phyloP scores from a whole-genome alignment of 2,329 filamentous ascomycete genomes.

The Elsinoe batatas region DNA sequence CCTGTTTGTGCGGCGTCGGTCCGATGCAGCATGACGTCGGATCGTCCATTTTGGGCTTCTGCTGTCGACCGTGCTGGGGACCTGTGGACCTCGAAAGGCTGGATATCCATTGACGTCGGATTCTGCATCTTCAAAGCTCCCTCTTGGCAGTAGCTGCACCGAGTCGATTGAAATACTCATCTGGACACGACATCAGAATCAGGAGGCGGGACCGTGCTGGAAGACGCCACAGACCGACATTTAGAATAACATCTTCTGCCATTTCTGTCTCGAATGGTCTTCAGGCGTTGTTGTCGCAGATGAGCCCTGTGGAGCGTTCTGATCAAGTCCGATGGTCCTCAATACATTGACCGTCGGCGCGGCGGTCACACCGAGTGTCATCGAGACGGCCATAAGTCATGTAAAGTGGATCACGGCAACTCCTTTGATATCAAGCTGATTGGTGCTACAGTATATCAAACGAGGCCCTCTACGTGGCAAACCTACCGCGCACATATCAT shows the following conservation, averaged over 20 bases:
- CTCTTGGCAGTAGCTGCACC: background rate
- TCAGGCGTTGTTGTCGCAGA: background rate
- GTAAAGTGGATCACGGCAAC: constrained; percentile 39
- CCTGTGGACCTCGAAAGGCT: background rate
- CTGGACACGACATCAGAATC: background rate
- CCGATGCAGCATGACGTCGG: constrained; percentile 1
- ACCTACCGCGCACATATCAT: constrained; percentile 82
- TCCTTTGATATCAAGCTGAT: background rate
- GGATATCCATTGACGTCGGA: background rate
- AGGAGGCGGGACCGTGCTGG: constrained; percentile 6
- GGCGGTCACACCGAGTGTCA: constrained; percentile 77
- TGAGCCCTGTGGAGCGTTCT: background rate
- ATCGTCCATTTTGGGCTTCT: background rate
- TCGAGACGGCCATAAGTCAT: constrained; percentile 80
- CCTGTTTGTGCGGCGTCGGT: background rate
- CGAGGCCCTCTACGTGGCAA: constrained; percentile 64
- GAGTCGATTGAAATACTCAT: no score
- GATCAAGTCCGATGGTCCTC: constrained; percentile 46
- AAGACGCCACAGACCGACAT: background rate
- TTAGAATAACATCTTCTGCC: background rate
- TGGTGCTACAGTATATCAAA: constrained; percentile 59
- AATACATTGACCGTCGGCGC: constrained; percentile 74
- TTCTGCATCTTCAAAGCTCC: background rate
- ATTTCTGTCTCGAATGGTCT: no score
- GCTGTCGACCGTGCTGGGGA: background rate